phyloP scores from a whole-genome alignment of 352 stramenopile species.

The Phytophthora sp. region DNA sequence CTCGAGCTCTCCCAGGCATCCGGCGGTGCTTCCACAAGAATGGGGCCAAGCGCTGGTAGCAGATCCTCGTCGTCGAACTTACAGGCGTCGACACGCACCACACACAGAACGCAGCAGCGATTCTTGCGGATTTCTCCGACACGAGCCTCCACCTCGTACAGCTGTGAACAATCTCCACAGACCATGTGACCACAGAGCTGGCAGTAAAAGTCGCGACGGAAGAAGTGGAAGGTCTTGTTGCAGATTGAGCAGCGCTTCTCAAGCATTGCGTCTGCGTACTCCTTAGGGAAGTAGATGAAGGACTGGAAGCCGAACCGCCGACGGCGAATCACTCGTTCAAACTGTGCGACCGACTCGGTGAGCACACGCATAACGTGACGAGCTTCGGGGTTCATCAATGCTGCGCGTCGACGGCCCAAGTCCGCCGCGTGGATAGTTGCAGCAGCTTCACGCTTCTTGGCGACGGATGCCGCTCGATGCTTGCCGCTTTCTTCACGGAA shows the following conservation, averaged over 20 bases:
- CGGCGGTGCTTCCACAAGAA: conserved; percentile 46
- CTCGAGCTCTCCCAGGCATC: conserved; percentile 37
- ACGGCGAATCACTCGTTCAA: conserved; percentile 64
- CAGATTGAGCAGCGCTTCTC: conserved; percentile 56
- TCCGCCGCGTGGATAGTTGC: conserved; percentile 30
- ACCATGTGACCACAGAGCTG: conserved; percentile 62
- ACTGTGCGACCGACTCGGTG: conserved; percentile 53
- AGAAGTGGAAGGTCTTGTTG: conserved; percentile 53
- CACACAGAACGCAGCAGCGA: conserved; percentile 51
- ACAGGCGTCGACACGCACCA: conserved; percentile 60
- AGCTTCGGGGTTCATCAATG: conserved; percentile 58
- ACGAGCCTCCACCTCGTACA: conserved; percentile 56
- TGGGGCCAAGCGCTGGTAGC: conserved; percentile 42
- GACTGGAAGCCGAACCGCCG: conserved; percentile 72
- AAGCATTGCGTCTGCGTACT: conserved; percentile 27
- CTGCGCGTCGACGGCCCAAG: conserved; percentile 34
- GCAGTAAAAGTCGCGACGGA: conserved; percentile 57
- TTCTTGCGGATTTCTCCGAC: conserved; percentile 55
- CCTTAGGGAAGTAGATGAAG: conserved; percentile 67
- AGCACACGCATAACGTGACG: conserved; percentile 47
- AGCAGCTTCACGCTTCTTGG: conserved; percentile 33
- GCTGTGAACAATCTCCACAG: conserved; percentile 49
- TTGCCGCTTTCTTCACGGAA: too few relatives aligned
- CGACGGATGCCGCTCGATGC: too few relatives aligned
- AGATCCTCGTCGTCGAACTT: conserved; percentile 62